These are phyloP conservation scores for Theobroma grandiflorum DNA, from an alignment of 441 rosid species.

Conservation along the genomic window DNA sequence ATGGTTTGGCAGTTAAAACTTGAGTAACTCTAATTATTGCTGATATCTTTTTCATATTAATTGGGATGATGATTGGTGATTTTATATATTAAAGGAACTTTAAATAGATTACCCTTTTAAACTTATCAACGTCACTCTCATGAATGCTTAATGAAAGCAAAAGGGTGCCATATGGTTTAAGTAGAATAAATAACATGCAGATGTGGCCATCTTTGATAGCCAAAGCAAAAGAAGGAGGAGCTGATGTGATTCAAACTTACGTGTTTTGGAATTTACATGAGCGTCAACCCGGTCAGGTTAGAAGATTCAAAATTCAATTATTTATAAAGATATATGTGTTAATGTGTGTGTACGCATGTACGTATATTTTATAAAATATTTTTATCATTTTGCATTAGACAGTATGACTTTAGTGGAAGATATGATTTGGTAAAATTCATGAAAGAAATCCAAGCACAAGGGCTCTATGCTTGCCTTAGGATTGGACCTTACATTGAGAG, in stretches of 20 bases:
- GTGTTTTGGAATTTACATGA: constrained; percentile 95
- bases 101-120: too few relatives aligned
- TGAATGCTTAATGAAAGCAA: too few relatives aligned
- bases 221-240: constrained; percentile 87
- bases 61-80: too few relatives aligned
- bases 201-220: constrained; percentile 84
- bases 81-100: too few relatives aligned
- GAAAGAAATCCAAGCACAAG: constrained; percentile 81
- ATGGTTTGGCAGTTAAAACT: too few relatives aligned
- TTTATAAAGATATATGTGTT: background rate
- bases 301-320: background rate
- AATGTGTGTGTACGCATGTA: background rate
- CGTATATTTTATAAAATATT: background rate
- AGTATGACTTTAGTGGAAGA: constrained; percentile 92
- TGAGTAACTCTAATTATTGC: too few relatives aligned
- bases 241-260: constrained; percentile 86
- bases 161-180: background rate
- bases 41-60: too few relatives aligned
- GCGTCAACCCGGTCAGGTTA: constrained; percentile 76
- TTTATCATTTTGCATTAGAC: background rate
- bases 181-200: constrained; percentile 36
- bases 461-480: constrained; percentile 77
- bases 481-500: constrained; percentile 90
- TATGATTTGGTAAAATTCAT: constrained; percentile 76
- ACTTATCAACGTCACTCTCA: too few relatives aligned